A percentile compares a stretch with the other conserved stretches of the same genome.
Evolutionary conservation across 305 asterid genomes (phyloP).

Genomic region (Striga hermonthica): DNA sequence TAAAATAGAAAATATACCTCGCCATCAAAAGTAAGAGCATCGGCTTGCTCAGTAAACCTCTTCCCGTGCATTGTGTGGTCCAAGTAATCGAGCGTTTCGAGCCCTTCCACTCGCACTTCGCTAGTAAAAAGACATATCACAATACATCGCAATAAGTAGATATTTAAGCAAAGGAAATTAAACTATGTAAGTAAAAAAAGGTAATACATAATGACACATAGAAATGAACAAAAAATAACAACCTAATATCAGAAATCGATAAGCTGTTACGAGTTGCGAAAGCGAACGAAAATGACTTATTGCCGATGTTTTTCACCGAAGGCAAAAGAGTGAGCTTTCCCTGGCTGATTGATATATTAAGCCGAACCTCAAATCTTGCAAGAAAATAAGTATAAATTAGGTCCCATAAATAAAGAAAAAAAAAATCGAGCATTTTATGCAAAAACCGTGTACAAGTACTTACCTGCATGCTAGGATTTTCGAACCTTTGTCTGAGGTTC

Average conservation of each 20-base stretch:
- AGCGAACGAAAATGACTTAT: constrained; percentile 48
- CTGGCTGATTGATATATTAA: constrained; percentile 45
- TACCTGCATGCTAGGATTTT: constrained; percentile 56
- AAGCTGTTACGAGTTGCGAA: constrained; percentile 43
- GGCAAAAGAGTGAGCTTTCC: constrained; percentile 55
- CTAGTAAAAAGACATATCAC: too few relatives aligned
- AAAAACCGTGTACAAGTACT: neutral
- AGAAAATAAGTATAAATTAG: too few relatives aligned
- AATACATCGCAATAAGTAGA: too few relatives aligned
- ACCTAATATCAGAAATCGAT: too few relatives aligned
- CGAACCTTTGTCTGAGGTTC: constrained; percentile 50
- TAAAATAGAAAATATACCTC: too few relatives aligned
- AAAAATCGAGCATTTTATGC: neutral
- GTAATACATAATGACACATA: too few relatives aligned
- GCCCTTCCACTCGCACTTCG: constrained; percentile 72
- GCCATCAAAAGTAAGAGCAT: constrained; percentile 63
- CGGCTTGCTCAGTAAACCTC: constrained; percentile 73
- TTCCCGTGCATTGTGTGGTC: constrained; percentile 48
- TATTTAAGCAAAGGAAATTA: too few relatives aligned
- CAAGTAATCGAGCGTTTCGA: constrained; percentile 66
- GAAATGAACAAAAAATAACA: too few relatives aligned
- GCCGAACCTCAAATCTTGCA: constrained; percentile 54
- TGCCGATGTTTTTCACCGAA: constrained; percentile 53
- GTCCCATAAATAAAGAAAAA: too few relatives aligned
- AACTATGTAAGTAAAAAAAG: too few relatives aligned